phyloP scores from a whole-genome alignment of 495 filamentous ascomycete genomes.

The Amorphotheca resinae region DNA sequence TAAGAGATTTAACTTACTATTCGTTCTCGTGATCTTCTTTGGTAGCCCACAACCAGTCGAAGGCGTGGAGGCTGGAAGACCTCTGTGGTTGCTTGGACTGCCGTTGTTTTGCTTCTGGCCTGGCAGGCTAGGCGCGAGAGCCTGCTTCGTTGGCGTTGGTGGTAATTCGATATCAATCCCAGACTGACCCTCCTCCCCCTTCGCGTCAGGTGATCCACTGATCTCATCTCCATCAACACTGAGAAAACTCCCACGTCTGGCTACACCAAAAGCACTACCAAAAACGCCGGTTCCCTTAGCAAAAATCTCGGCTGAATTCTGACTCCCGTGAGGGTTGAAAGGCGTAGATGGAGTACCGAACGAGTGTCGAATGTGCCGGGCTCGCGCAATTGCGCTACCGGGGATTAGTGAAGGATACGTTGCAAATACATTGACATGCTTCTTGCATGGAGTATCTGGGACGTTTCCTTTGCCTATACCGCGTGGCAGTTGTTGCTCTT shows the following conservation, averaged over 20 bases:
- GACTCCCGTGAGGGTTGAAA: conserved; percentile 34
- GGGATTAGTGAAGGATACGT: conserved; percentile 43
- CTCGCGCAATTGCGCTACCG: conserved; percentile 41
- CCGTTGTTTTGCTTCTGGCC: conserved; percentile 5
- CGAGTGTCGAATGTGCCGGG: conserved; percentile 44
- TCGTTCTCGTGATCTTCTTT: conserved; percentile 18
- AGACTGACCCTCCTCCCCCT: conserved; percentile 45
- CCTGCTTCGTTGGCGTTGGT: conserved; percentile 83
- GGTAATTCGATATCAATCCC: conserved; percentile 61
- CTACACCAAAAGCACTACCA: conserved; percentile 43
- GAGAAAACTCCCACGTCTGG: conserved; percentile 59
- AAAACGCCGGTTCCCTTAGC: conserved; percentile 58
- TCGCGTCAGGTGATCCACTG: conserved; percentile 31
- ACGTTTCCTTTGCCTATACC: conserved; percentile 38
- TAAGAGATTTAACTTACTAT: conserved; percentile 32
- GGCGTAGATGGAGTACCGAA: conserved; percentile 54
- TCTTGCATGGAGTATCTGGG: conserved; percentile 95
- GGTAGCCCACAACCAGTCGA: conserved; percentile 11
- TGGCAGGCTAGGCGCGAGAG: conserved; percentile 13
- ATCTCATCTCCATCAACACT: conserved; percentile 66
- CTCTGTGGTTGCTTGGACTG: conserved; percentile 19
- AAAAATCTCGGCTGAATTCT: conserved; percentile 40
- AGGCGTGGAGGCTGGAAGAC: conserved; percentile 10
- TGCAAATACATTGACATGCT: conserved; percentile 50
- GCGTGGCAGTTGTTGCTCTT: conserved; percentile 42